phyloP scores from a whole-genome alignment of 2,329 filamentous ascomycete genomes.

The Fusarium odoratissimum region DNA sequence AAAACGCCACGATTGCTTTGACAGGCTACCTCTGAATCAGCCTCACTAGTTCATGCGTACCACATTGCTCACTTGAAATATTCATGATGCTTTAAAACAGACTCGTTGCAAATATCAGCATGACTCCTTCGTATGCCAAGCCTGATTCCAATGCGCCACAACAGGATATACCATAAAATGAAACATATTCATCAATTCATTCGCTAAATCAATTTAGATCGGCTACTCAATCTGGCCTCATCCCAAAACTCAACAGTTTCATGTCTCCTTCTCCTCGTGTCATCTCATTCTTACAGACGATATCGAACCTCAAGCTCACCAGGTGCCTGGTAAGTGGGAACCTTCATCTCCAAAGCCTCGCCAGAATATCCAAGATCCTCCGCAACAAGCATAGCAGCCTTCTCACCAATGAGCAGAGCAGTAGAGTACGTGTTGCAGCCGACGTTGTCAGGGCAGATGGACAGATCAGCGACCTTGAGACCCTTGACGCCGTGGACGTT shows the following conservation, averaged over 20 bases:
- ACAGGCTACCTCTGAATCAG: neutral
- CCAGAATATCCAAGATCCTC: conserved; percentile 82
- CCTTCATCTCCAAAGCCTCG: conserved; percentile 80
- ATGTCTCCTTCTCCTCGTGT: neutral
- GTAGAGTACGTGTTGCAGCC: conserved; percentile 71
- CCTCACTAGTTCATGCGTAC: neutral
- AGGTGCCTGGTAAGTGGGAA: conserved; percentile 71
- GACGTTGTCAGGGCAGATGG: conserved; percentile 83
- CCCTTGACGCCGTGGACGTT: conserved; percentile 83
- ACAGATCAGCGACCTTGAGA: conserved; percentile 81
- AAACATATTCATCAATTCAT: neutral
- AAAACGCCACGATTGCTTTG: neutral
- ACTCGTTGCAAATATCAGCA: too few relatives aligned
- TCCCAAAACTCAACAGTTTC: neutral
- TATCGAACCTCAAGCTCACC: conserved; percentile 56
- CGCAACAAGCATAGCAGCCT: conserved; percentile 70
- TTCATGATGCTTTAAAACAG: neutral
- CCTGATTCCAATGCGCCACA: neutral
- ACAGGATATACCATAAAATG: neutral
- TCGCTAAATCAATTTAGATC: conserved; percentile 23
- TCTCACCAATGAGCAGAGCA: conserved; percentile 38
- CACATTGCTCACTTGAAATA: neutral
- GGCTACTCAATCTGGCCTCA: conserved; percentile 11
- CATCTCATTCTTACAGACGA: conserved; percentile 52
- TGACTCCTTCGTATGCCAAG: neutral